Evolutionary conservation across 108 stramenopile species (phyloP), one percentile per base, ranked within the genome.

Genomic region (Heterococcus sp.): DNA sequence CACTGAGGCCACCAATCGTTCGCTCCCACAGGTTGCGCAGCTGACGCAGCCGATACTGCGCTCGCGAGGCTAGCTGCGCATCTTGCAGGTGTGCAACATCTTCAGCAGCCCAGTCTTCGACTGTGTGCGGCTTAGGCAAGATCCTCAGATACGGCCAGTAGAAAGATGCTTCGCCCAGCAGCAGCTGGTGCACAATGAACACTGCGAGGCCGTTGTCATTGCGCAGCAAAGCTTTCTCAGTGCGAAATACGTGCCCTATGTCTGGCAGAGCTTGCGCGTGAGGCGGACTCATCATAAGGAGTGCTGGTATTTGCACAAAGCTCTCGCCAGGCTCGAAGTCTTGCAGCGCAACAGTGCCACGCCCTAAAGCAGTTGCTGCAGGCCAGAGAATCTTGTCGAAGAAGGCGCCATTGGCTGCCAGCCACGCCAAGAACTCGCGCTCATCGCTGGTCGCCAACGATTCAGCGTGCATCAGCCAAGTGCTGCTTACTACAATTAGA

Each of bases 131-230:
- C 14, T 5, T 35, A 2, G 90, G 90, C 31, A 90, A 82, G 2
- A 88, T 74, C 32, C 40, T 36, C 14, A 90, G 38, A 64, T 89
- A 90, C 2, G 90, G 89, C 40, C 30, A 37, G 80, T 85, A 90
- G 84, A 90, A 90, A 27, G 85, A 86, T 3, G 32, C 40, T 28
- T 88, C 65, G 29, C 88, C 88, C 38, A 68, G 75, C 0, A 69
- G 63, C 8, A 66, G 40, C 37, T 90, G 89, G 63, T 87, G 76
- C 87, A 90, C 74, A n/a, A 90, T 29, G 37, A 74, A 89, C 3
- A 89, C 3, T 14, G 87, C 88, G 35, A 90, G 72, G 26, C 86
- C 69, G 46, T 80, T 38, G 82, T 90, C 90, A 46, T 78, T 85
- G 37, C 35, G 66, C 14, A 83, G 75, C 8, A 75, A 35, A 14